These are phyloP conservation scores for Lichtheimia ornata DNA, from an alignment of 371 early-diverging fungal genomes.

Conservation along the genomic window DNA sequence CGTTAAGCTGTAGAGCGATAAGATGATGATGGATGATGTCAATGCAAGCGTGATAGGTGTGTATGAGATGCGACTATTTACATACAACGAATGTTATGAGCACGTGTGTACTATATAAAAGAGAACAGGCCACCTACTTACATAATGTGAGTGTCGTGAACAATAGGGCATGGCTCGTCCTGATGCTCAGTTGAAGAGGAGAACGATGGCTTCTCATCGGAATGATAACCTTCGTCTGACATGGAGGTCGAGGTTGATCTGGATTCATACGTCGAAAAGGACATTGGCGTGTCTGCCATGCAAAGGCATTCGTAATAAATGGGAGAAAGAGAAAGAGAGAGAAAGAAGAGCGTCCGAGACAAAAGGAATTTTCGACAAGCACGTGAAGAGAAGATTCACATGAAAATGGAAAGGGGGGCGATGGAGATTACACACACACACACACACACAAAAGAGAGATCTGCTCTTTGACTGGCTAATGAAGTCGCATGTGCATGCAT, in stretches of 20 bases:
- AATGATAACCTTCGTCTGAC: conserved; percentile 49
- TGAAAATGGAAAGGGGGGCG: no score
- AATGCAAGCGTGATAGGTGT: conserved; percentile 42
- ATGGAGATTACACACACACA: no score
- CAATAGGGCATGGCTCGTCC: conserved; percentile 37
- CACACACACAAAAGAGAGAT: no score
- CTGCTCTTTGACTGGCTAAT: no score
- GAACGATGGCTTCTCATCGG: conserved; percentile 38
- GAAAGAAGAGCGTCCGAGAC: background rate
- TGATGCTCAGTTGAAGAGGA: conserved; percentile 12
- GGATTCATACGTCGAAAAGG: conserved; percentile 17
- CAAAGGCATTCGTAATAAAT: conserved; percentile 15
- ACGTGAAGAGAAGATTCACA: conserved; percentile 6
- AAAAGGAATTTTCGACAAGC: background rate
- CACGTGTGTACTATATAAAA: background rate
- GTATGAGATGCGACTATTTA: conserved; percentile 42
- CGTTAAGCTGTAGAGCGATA: conserved; percentile 47
- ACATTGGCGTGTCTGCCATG: background rate
- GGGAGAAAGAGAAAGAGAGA: conserved; percentile 10
- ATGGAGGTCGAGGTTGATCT: conserved; percentile 26
- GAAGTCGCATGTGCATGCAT: no score
- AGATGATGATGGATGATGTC: conserved; percentile 32
- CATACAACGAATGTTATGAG: background rate
- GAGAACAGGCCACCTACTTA: conserved; percentile 16
- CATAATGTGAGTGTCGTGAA: conserved; percentile 46